Evolutionary conservation across 208 protist species (phyloP), one percentile per base, ranked within the genome.

Genomic region (Trypanosoma rangeli): DNA sequence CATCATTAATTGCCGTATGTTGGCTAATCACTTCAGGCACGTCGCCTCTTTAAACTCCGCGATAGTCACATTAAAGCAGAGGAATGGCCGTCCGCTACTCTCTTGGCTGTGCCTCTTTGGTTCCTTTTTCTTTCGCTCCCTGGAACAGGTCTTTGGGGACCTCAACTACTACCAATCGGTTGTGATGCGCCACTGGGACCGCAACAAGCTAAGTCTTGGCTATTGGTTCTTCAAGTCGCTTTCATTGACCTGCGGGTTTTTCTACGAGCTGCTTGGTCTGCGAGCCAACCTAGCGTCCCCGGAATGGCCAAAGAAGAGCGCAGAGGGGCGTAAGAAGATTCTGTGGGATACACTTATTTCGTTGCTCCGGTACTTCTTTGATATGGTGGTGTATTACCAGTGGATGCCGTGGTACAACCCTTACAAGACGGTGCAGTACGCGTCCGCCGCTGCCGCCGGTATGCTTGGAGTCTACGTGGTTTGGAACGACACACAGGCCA

Each of bases 341-440:
- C 22, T 96, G 31, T 67, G 58, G 50, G 73, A 80, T 10, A 83
- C 68, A 26, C 69, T 81, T 57, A 73, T 86, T 55, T 82, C 92
- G 2, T 66, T 88, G 12, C 68, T 89, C n/a, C 92, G 92, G 39
- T 87, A 79, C 16, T 35, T 94, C 55, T 88, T 81, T 55, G 92
- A 97, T 67, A 97, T 97, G 86, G 82, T 87, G 67, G 86, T 97
- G 26, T 97, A 97, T 80, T 97, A 87, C 79, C 90, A 93, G 73
- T 97, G 93, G 90, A 70, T 95, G 24, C 80, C 87, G 8, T 73
- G 68, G 56, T 97, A 95, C 68, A 84, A 84, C 35, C 89, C 93
- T 9, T 79, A 83, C 57, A 83, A 78, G 58, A 85, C 80, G 0
- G 13, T 94, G 22, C 87, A 95, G 73, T 95, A 89, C 73, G 20